phyloP scores from a whole-genome alignment of 1,284 basidiomycete species.

The Cutaneotrichosporon daszewskae region DNA sequence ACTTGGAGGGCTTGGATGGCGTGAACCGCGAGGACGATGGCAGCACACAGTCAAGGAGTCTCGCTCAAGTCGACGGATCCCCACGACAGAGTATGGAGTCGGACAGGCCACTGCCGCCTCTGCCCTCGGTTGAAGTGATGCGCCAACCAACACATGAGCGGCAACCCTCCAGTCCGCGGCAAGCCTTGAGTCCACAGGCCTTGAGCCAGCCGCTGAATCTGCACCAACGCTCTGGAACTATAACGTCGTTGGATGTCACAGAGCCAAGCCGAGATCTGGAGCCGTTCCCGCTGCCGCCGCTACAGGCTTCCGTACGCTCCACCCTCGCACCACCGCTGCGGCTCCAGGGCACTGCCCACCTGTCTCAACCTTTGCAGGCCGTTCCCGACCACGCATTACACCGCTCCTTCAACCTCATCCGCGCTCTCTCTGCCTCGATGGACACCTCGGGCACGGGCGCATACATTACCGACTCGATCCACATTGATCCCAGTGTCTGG shows the following conservation, averaged over 20 bases:
- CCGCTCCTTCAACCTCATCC: constrained; percentile 87
- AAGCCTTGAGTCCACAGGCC: too few species aligned
- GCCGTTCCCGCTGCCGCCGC: background rate
- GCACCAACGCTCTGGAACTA: too few species aligned
- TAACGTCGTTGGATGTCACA: too few species aligned
- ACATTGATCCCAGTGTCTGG: constrained; percentile 87
- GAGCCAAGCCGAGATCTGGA: too few species aligned
- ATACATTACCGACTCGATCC: constrained; percentile 79
- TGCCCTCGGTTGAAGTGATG: too few species aligned
- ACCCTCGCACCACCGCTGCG: constrained; percentile 15
- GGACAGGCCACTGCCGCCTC: constrained; percentile 21
- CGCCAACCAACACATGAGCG: too few species aligned
- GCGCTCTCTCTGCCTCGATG: constrained; percentile 70
- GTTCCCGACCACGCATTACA: constrained; percentile 64
- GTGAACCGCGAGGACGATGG: constrained; percentile 10
- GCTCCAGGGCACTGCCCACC: constrained; percentile 18
- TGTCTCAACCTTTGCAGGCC: constrained; percentile 28
- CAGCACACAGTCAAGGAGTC: background rate
- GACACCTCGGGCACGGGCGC: constrained; percentile 69
- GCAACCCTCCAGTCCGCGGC: too few species aligned
- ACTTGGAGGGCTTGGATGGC: constrained; percentile 25
- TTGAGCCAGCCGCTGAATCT: too few species aligned
- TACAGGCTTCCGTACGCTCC: constrained; percentile 9
- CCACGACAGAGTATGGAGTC: constrained; percentile 5
- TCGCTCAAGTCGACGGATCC: constrained; percentile 1